Evolutionary conservation across 805 yeast species (phyloP), one percentile per base, ranked within the genome.

Genomic region (Saccharomyces eubayanus): DNA sequence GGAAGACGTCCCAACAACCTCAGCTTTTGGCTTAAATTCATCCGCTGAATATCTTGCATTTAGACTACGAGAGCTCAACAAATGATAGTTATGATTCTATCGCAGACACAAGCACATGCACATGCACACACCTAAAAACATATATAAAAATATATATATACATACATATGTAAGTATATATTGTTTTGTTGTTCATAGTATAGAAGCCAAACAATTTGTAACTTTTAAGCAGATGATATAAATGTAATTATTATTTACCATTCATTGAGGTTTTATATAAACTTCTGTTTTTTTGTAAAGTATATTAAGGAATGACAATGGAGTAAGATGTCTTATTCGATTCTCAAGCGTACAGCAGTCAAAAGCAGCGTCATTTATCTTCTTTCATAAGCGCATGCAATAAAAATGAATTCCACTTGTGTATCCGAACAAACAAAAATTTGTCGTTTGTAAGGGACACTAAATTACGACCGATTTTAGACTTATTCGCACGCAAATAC

Each of bases 11-110:
- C 62, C 64, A 1, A 62, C 61, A 8, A 55, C 70, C 2, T 64
- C 59, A 49, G 59, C 60, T 5, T 45, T 62, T 12, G 69, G 69
- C 6, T 51, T 76, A 63, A 51, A 94, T 2, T 95, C 89, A 63
- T 80, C 87, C 51, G 89, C 90, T 2, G 77, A 77, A 63, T 90
- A 87, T 65, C 68, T 89, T 64, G 87, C 89, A 1, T 82, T 80
- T 79, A 81, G 77, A 65, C 56, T 67, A 30, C 43, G 43, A 36
- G 43, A 36, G 20, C 24, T 36, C 5, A 36, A 36, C 20, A 36
- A 36, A 36, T 36, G 21, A 36, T 36, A 21, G 16, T 16, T 6
- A 36, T 48, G 28, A n/a, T 20, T 30, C 24, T 8, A 12, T 28
- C 41, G 5, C n/a, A 21, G 12, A 14, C 8, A 8, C 11, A 28